Conservation (phyloP, 1,139 yeast genomes). For the Kodamaea anthophila region DNA sequence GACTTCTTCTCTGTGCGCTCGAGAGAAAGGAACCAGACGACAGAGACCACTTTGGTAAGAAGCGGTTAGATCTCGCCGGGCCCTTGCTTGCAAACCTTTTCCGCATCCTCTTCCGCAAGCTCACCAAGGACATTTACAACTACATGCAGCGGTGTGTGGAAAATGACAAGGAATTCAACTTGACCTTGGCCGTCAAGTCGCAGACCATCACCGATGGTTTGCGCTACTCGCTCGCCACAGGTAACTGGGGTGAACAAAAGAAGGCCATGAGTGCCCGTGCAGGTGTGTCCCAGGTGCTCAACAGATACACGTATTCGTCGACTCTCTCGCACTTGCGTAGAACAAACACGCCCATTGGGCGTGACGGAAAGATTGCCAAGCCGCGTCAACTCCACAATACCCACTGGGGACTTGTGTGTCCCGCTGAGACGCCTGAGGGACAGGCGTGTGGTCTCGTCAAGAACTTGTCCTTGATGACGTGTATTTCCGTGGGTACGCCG, state of each 20-base stretch:
- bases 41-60: constrained; percentile 98
- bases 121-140: constrained; percentile 90
- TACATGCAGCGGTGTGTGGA: constrained; percentile 99
- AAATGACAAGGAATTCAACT: constrained; percentile 92
- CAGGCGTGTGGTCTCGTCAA: constrained; percentile 99
- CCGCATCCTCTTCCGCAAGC: constrained; percentile 88
- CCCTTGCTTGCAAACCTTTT: constrained; percentile 92
- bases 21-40: constrained; percentile 98
- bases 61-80: constrained; percentile 97
- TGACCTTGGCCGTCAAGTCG: constrained; percentile 93
- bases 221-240: constrained; percentile 95
- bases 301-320: constrained; percentile 95
- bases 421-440: constrained; percentile 99
- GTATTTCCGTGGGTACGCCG: constrained; percentile 97
- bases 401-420: constrained; percentile 99
- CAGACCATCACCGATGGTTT: constrained; percentile 96
- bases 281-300: constrained; percentile 98
- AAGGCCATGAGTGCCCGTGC: constrained; percentile 99
- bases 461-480: constrained; percentile 91
- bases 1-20: constrained; percentile 87
- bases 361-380: constrained; percentile 97
- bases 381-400: constrained; percentile 99
- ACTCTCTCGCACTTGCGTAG: constrained; percentile 96
- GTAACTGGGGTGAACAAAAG: constrained; percentile 99
- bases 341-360: constrained; percentile 97